These are phyloP conservation scores for Paraconiothyrium brasiliense DNA, from an alignment of 2,329 filamentous ascomycete genomes.

Conservation along the genomic window DNA sequence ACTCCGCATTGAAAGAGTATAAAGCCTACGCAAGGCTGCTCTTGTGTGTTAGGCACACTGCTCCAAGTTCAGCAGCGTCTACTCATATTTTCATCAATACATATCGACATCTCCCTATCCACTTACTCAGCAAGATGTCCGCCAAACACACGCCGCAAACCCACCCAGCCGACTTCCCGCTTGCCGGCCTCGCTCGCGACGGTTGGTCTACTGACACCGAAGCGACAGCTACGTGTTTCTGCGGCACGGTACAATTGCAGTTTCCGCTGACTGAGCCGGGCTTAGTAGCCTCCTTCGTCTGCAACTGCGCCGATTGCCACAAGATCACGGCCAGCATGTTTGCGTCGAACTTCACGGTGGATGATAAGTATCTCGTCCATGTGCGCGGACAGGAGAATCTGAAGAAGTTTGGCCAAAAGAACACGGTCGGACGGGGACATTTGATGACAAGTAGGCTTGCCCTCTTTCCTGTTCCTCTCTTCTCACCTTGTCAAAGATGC, in stretches of 20 bases:
- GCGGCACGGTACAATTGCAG: conserved; percentile 33
- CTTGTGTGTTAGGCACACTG: background rate
- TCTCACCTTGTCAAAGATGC: background rate
- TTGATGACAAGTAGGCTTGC: conserved; percentile 60
- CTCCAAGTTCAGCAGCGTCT: background rate
- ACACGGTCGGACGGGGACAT: conserved; percentile 53
- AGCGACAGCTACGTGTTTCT: conserved; percentile 40
- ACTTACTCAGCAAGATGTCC: background rate
- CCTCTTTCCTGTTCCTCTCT: background rate
- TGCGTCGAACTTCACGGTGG: conserved; percentile 63
- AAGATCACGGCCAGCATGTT: conserved; percentile 71
- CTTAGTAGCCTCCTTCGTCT: conserved; percentile 64
- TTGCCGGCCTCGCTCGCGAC: conserved; percentile 27
- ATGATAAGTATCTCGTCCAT: conserved; percentile 57
- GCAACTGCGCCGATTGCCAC: conserved; percentile 69
- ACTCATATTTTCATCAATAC: background rate
- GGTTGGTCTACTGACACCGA: conserved; percentile 32
- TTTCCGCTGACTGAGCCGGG: conserved; percentile 56
- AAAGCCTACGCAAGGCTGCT: background rate
- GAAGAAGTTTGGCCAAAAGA: conserved; percentile 52
- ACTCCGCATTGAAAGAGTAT: background rate
- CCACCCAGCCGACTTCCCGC: conserved; percentile 24
- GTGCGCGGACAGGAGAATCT: conserved; percentile 62
- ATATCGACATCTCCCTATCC: background rate
- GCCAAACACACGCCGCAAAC: background rate